A percentile compares a stretch with the other conserved stretches of the same genome.
Evolutionary conservation across 768 basidiomycete genomes (phyloP).

Genomic region (Agrocybe chaxingu): DNA sequence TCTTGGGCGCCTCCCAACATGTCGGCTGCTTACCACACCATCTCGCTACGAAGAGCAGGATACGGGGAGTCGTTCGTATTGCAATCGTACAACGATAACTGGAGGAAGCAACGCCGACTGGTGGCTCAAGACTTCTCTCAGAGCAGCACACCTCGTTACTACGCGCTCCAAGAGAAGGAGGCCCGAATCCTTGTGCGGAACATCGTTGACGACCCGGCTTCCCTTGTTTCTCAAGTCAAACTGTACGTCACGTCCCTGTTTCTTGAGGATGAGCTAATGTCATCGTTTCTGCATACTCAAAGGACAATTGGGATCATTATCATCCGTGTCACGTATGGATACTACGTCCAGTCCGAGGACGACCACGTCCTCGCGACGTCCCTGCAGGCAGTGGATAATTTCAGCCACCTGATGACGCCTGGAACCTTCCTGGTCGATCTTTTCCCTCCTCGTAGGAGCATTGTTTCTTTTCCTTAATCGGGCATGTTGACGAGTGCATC

Average conservation of each 20-base stretch:
- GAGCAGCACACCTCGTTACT: constrained; percentile 12
- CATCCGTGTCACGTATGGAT: constrained; percentile 52
- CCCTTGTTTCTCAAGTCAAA: constrained; percentile 28
- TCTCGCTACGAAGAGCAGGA: constrained; percentile 21
- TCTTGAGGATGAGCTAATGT: no score
- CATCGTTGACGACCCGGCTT: constrained; percentile 18
- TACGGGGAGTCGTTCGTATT: constrained; percentile 39
- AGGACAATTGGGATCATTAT: constrained; percentile 52
- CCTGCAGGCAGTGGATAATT: no score
- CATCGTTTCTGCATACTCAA: neutral
- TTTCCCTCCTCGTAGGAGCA: constrained; percentile 24
- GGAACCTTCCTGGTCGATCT: constrained; percentile 33
- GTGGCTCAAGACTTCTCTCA: constrained; percentile 18
- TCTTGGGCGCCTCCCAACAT: neutral
- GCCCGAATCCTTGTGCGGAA: constrained; percentile 16
- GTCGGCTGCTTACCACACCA: neutral
- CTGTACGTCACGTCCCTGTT: constrained; percentile 9
- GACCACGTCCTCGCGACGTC: no score
- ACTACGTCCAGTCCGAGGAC: constrained; percentile 33
- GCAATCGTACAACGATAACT: constrained; percentile 33
- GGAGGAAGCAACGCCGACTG: constrained; percentile 34
- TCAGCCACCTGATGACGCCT: no score
- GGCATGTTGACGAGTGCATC: no score
- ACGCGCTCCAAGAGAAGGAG: constrained; percentile 18
- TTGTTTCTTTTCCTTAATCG: neutral